Conservation (phyloP, 106 monocot genomes). For the Chionographis japonica region DNA sequence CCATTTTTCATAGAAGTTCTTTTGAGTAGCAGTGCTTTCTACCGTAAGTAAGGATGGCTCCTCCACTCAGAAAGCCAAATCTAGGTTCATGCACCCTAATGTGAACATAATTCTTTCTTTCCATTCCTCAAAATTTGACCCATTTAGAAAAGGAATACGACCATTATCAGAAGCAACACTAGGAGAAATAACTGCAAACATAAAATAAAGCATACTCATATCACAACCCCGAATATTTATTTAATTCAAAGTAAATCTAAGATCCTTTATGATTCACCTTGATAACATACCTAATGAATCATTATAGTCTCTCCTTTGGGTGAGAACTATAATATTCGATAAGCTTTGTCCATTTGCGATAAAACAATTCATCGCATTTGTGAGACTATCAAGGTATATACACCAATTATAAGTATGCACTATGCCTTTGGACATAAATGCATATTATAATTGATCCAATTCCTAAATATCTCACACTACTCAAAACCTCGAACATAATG, state of each 20-base stretch:
- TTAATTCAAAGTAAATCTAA: no score
- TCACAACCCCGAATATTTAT: no score
- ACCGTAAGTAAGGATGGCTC: neutral
- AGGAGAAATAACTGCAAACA: slow-evolving; percentile 1
- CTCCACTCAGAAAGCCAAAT: neutral
- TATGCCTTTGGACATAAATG: neutral
- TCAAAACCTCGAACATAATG: no score
- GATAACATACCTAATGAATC: no score
- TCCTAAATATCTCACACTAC: no score
- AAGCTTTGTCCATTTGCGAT: no score
- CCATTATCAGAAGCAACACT: neutral
- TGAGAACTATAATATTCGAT: no score
- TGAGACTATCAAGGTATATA: neutral
- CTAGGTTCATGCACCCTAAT: slow-evolving; percentile 2
- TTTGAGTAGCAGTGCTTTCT: neutral
- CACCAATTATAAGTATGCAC: neutral
- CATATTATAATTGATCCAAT: neutral
- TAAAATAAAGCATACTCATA: no score
- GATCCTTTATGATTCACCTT: no score
- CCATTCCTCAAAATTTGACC: neutral
- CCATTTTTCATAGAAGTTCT: slow-evolving; percentile 1
- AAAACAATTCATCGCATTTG: no score
- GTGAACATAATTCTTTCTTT: slow-evolving; percentile 3
- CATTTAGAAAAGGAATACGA: neutral
- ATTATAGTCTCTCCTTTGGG: no score